These are phyloP conservation scores for Cutaneotrichosporon sp. DNA, from an alignment of 1,284 basidiomycete species.

Conservation along the genomic window DNA sequence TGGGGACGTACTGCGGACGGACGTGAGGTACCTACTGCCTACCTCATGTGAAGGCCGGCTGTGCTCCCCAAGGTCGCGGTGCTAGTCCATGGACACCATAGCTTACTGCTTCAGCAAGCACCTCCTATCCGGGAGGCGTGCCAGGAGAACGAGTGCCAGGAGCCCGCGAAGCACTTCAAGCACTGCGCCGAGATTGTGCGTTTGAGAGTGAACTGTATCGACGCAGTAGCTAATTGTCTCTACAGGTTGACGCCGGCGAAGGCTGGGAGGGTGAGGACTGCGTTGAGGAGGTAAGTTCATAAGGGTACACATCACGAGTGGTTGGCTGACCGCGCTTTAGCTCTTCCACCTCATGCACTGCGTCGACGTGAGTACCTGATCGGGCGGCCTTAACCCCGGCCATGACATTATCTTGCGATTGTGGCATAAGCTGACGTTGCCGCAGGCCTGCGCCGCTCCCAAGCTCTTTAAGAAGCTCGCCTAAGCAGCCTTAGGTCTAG, in stretches of 20 bases:
- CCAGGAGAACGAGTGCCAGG: slow-evolving; percentile 63
- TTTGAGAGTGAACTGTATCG: not conserved
- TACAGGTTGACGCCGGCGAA: slow-evolving; percentile 57
- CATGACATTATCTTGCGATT: too few species aligned
- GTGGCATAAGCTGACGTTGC: slow-evolving; percentile 15
- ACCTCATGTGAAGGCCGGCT: too few species aligned
- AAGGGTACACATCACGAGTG: too few species aligned
- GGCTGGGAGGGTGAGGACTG: slow-evolving; percentile 85
- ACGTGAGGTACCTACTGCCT: too few species aligned
- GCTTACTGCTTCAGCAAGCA: slow-evolving; percentile 35
- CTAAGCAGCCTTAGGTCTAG: slow-evolving; percentile 27
- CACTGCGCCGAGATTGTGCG: slow-evolving; percentile 81
- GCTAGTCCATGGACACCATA: too few species aligned
- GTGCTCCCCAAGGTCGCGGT: too few species aligned
- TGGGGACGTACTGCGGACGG: not conserved
- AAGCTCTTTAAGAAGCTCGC: slow-evolving; percentile 64
- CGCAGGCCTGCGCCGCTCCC: slow-evolving; percentile 68
- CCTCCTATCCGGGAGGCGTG: slow-evolving; percentile 71
- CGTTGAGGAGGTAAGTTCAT: slow-evolving; percentile 75
- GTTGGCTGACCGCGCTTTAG: slow-evolving; percentile 9
- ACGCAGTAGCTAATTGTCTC: not conserved
- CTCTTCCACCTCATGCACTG: slow-evolving; percentile 67
- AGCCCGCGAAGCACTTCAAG: slow-evolving; percentile 75
- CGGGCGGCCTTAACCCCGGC: not conserved
- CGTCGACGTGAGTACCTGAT: slow-evolving; percentile 61